Conservation (phyloP, 306 rosid genomes). For the Quercus robur region DNA sequence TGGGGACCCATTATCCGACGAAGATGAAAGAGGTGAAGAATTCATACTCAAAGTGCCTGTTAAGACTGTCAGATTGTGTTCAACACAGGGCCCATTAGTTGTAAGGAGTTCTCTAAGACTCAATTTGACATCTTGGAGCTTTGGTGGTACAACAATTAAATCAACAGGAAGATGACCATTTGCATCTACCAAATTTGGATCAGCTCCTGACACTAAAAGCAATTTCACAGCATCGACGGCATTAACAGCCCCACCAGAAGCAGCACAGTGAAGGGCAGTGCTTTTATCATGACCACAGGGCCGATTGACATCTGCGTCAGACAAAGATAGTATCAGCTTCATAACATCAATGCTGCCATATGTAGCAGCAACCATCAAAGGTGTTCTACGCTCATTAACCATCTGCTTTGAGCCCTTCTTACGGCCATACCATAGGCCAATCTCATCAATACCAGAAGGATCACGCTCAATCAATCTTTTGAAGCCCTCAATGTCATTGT, state of each 20-base stretch:
- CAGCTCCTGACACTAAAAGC: conserved; percentile 83
- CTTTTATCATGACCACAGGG: conserved; percentile 68
- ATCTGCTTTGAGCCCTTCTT: conserved; percentile 79
- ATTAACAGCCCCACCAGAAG: conserved; percentile 82
- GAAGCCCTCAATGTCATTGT: conserved; percentile 69
- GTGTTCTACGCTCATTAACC: conserved; percentile 77
- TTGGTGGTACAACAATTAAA: conserved; percentile 62
- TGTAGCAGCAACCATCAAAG: conserved; percentile 92
- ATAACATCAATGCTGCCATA: conserved; percentile 81
- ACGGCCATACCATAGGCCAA: conserved; percentile 86
- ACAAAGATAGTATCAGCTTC: conserved; percentile 61
- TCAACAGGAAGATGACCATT: conserved; percentile 69
- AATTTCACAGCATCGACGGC: conserved; percentile 65
- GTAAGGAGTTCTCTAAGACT: conserved; percentile 67
- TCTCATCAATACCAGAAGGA: conserved; percentile 69
- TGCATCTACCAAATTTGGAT: conserved; percentile 66
- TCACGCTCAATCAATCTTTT: conserved; percentile 58
- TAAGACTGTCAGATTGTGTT: conserved; percentile 44
- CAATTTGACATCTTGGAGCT: conserved; percentile 43
- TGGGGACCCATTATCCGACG: conserved; percentile 65
- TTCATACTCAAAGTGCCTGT: conserved; percentile 35
- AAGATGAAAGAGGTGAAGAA: conserved; percentile 62
- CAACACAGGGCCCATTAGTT: conserved; percentile 44
- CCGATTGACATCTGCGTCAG: conserved; percentile 55
- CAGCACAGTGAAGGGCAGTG: conserved; percentile 97